Base-by-base conservation (phyloP, 768 basidiomycete species). In the Tulasnella sp. region DNA sequence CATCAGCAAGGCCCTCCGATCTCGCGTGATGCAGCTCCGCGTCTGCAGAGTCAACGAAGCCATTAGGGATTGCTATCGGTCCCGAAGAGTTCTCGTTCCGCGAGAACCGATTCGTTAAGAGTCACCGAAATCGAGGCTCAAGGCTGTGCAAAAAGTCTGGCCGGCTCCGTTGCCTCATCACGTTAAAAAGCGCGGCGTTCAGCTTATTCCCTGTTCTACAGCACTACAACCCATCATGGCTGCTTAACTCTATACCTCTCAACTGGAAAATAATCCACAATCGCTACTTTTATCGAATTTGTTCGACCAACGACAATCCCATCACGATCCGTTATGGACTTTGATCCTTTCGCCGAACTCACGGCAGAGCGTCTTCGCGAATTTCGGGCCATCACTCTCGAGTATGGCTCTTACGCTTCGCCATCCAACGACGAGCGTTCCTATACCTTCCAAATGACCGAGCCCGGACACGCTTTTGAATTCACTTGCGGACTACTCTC, bases 321-420 rank as follows among this genome's bases (percentile, higher is more conserved):
- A 14, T 34, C 34, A 18, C 34, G 9, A 0, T 28, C 64, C 64
- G 14, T 31, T 37, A 69, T 69, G 64, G 64, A 37, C 54, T 9
- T 54, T 22, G 54, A 54, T 54, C 54, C 54, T 34, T 69, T 69
- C 20, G 64, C 64, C 31, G 34, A 69, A 5, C 31, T 69, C 64
- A 69, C 64, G 18, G 64, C 28, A 11, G 64, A 69, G 28, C 64
- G 64, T 6, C 64, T 69, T 69, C 64, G 64, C 14, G 64, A 69
- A 69, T 69, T 69, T 37, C 64, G 28, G 16, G 28, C 64, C 64
- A 69, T 69, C 64, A 37, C 64, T 69, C 64, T 69, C 28, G 64
- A 69, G 64, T 69, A 69, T 69, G 64, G 64, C 1, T 69, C 64
- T 37, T 69, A 69, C 34, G 34, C 64, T 34, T 6, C 14, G 7